phyloP scores from a whole-genome alignment of 495 filamentous ascomycete genomes.

The Bacidia rubella region DNA sequence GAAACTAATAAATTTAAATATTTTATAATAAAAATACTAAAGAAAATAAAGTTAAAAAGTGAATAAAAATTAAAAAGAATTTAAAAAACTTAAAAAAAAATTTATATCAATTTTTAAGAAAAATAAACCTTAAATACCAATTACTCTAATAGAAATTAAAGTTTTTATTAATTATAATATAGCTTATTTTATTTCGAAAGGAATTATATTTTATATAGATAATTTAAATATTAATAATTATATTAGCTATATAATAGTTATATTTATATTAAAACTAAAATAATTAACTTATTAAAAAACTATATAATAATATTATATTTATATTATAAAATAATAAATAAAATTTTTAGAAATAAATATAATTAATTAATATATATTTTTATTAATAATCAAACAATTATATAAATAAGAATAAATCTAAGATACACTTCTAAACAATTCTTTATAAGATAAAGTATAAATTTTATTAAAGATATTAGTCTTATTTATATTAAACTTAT shows the following conservation, averaged over 20 bases:
- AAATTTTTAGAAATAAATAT: neutral
- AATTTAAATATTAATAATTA: neutral
- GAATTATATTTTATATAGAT: slow-evolving; percentile 1
- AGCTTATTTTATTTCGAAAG: slow-evolving; percentile 1
- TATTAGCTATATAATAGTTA: neutral
- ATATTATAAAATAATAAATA: slow-evolving; percentile 4
- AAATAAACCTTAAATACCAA: neutral
- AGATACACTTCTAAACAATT: no score
- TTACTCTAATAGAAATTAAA: neutral
- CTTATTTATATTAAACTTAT: neutral
- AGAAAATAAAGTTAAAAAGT: neutral
- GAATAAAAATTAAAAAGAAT: neutral
- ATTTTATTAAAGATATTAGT: neutral
- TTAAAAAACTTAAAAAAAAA: neutral
- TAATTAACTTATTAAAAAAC: neutral
- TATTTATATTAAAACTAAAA: neutral
- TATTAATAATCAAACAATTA: neutral
- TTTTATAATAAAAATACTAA: neutral
- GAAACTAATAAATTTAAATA: neutral
- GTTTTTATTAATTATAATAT: neutral
- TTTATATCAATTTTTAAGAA: neutral
- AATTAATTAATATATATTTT: neutral
- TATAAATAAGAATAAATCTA: neutral
- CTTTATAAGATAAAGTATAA: neutral
- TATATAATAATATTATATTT: neutral